Conservation (phyloP, 2,329 filamentous ascomycete genomes). For the Escovopsis sp. region DNA sequence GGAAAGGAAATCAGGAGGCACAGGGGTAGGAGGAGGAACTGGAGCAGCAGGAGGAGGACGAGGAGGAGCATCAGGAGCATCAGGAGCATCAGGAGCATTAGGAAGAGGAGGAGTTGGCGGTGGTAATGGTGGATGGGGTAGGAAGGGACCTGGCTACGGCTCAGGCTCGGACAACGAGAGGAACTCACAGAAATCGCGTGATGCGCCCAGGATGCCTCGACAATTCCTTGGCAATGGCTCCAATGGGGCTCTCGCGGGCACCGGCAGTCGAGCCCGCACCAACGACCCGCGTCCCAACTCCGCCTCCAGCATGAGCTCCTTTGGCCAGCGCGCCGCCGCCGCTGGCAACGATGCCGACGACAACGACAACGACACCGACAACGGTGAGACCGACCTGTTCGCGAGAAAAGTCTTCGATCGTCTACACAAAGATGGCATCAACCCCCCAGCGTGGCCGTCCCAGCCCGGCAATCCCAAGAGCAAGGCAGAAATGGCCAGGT, state of each 20-base stretch:
- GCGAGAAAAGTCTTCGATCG: slow-evolving; percentile 36
- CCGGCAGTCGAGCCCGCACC: slow-evolving; percentile 6
- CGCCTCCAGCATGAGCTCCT: slow-evolving; percentile 10
- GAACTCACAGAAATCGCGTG: slow-evolving; percentile 4
- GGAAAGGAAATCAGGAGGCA: background rate
- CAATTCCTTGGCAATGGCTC: slow-evolving; percentile 1
- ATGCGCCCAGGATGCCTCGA: slow-evolving; percentile 3
- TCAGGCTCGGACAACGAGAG: slow-evolving; percentile 11
- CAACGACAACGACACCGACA: slow-evolving; percentile 7
- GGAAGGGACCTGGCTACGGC: too few species aligned
- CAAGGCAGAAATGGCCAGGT: slow-evolving; percentile 35
- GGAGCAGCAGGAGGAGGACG: too few species aligned
- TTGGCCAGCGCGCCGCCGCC: slow-evolving; percentile 8
- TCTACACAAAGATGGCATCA: slow-evolving; percentile 38
- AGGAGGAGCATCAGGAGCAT: background rate
- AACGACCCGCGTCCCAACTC: slow-evolving; percentile 12
- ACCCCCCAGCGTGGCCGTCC: slow-evolving; percentile 37
- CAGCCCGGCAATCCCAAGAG: slow-evolving; percentile 37
- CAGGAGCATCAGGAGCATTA: too few species aligned
- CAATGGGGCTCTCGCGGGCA: slow-evolving; percentile 4
- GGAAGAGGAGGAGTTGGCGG: too few species aligned
- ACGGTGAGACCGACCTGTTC: slow-evolving; percentile 21
- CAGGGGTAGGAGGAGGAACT: too few species aligned
- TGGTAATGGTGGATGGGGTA: slow-evolving; percentile 4
- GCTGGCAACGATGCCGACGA: slow-evolving; percentile 9